Evolutionary conservation across 2,329 filamentous ascomycete genomes (phyloP).

Genomic region (Dendrostoma leiphaemia): DNA sequence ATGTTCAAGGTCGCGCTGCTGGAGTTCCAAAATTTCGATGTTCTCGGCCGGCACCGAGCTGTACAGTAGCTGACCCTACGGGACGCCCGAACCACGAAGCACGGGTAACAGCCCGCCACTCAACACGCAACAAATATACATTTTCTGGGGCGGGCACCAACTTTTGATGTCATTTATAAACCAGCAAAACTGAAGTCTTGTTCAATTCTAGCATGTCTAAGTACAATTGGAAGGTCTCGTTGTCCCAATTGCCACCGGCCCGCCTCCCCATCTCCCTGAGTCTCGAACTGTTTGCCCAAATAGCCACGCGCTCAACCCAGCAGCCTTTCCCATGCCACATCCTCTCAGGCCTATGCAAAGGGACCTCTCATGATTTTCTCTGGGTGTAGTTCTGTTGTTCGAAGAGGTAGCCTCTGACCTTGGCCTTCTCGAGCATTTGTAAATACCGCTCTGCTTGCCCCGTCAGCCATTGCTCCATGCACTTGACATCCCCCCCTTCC

Average conservation of each 20-base stretch:
- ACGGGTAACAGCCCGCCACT: too few relatives aligned
- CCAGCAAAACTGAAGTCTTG: not conserved
- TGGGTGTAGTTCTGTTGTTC: constrained; percentile 74
- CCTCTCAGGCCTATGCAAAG: not conserved
- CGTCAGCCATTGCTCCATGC: constrained; percentile 7
- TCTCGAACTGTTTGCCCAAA: not conserved
- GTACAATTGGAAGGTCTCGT: not conserved
- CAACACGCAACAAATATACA: too few relatives aligned
- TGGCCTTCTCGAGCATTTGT: constrained; percentile 71
- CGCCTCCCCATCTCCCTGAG: constrained; percentile 1
- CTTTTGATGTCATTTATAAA: too few relatives aligned
- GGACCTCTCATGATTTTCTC: constrained; percentile 37
- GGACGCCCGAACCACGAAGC: too few relatives aligned
- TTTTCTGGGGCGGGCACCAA: too few relatives aligned
- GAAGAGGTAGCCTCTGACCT: constrained; percentile 77
- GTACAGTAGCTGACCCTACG: not conserved
- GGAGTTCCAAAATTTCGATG: constrained; percentile 19
- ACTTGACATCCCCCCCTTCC: not conserved
- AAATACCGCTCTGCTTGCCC: constrained; percentile 68
- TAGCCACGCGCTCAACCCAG: not conserved
- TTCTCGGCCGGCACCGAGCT: constrained; percentile 14
- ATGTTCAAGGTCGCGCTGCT: constrained; percentile 11
- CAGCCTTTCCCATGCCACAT: not conserved
- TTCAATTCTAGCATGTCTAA: constrained; percentile 1
- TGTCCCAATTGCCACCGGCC: constrained; percentile 1